Base-by-base conservation (phyloP, 73 alveolate genomes). In the Paramecium pentaurelia region DNA sequence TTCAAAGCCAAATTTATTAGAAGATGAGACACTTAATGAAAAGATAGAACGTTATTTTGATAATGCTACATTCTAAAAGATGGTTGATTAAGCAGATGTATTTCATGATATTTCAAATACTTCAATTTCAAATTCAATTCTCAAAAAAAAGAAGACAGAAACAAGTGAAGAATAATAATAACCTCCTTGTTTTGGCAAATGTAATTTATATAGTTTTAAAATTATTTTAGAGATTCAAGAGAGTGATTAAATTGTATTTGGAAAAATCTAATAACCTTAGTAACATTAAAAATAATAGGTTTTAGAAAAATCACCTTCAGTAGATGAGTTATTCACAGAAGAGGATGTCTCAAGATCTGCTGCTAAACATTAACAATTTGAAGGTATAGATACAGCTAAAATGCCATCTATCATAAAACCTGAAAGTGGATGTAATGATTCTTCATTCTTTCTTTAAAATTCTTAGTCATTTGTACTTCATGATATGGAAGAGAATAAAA, bases 1-100 rank as follows among this genome's bases (percentile, higher is more conserved):
- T 8, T 93, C 97, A 4, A 90, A 92, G 64, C 98, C 97, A 14
- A 96, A 94, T 75, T 77, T 87, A 70, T 73, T 96, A 37, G 97
- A 95, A 20, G 98, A 96, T 71, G 97, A 97, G 42, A 92, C 64
- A 51, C 71, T 95, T 8, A 95, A 96, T 58, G 92, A 93, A 2
- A 93, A 96, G 86, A 95, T 96, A 4, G 98, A 97, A 77, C 60
- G 93, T 28, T 92, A 96, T 10, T 94, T 96, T 71, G 94, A 96
- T 94, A 93, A 94, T 14, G 96, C 95, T 30, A 96, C 97, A 1
- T 97, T 97, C 92, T 94, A 97, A 71, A 97, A 94, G 93, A 93
- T 97, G 97, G 97, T 97, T 8, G 97, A 96, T 86, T 88, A 97
- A 86, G 98, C 98, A 28, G 99, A 97, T 71, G 94, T 71, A 25